Evolutionary conservation across 2,329 filamentous ascomycete genomes (phyloP), one percentile per base, ranked within the genome.

Genomic region (Penicillium paneum): DNA sequence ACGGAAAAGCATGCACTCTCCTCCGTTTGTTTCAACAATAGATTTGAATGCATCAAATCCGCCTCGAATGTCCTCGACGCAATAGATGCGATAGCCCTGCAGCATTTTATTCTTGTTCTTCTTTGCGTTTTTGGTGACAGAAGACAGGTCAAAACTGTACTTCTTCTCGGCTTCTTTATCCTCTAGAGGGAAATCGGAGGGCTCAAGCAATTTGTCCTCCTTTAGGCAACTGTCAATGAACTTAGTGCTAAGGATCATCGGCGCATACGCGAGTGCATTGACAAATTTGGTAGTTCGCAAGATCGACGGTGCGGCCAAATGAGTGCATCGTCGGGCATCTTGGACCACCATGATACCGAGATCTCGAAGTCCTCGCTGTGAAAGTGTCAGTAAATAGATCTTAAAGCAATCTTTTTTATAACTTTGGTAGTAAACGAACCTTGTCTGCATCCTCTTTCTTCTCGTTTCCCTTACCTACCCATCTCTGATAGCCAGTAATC

Each of bases 251-350:
- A 97, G 82, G 40, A 97, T 83, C 1, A 83, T 81, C 0, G 91
- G 90, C 0, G 89, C 91, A 55, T 85, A 86, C 17, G 94, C 91
- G 28, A 99, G 77, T 12, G 91, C 91, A 57, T 87, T 88, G 46
- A 97, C 86, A 69, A 99, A 99, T 69, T 99, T 99, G 70, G 90
- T 86, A 0, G 94, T 99, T 35, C 94, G 88, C 32, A 97, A 84
- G 57, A 97, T 85, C 39, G 85, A 83, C 0, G 93, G 94, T 3
- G 93, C 93, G 32, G 91, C 91, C 11, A 99, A 83, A 69, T 96
- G 90, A 64, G 93, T 90, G 69, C 90, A 94, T 41, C 84, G 81
- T 44, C 83, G 82, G 26, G 85, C 85, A 67, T 96, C 89, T 63
- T 87, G 81, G 5, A 90, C 88, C 21, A 96, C 83, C 62, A 86